Evolutionary conservation across 371 early-diverging fungal genomes (phyloP).

Genomic region (Rhizopus microsporus): DNA sequence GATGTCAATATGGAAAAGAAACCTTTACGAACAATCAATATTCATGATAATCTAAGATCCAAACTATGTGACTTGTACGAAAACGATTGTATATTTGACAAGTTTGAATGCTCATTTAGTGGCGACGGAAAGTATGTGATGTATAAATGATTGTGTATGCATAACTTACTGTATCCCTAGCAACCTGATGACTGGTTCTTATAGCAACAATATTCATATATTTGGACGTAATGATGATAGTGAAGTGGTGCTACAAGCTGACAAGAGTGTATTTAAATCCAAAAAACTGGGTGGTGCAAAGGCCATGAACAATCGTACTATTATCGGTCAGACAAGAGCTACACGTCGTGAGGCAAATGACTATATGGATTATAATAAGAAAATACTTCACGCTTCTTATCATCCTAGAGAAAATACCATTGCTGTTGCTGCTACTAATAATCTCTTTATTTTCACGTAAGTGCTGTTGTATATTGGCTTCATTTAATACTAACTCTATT

Average conservation of each 20-base stretch:
- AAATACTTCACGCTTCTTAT: conserved; percentile 98
- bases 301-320: conserved; percentile 36
- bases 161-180: conserved; percentile 34
- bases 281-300: conserved; percentile 72
- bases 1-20: conserved; percentile 95
- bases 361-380: conserved; percentile 89
- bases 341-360: conserved; percentile 77
- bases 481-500: neutral
- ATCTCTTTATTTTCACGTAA: conserved; percentile 93
- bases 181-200: conserved; percentile 88
- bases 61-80: conserved; percentile 98
- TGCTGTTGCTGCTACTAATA: conserved; percentile 97
- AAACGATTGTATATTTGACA: conserved; percentile 99
- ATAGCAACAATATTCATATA: conserved; percentile 94
- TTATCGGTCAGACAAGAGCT: conserved; percentile 17
- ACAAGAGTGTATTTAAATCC: conserved; percentile 94
- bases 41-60: conserved; percentile 92
- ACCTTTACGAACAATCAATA: conserved; percentile 92
- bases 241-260: conserved; percentile 92
- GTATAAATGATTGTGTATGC: neutral
- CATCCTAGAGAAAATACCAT: conserved; percentile 97
- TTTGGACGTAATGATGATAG: conserved; percentile 71
- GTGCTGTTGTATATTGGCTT: conserved; percentile 10
- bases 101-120: conserved; percentile 97
- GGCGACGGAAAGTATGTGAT: conserved; percentile 76